Evolutionary conservation across 1,139 yeast species (phyloP).

Genomic region (Suzukiozyma palmioleophila): DNA sequence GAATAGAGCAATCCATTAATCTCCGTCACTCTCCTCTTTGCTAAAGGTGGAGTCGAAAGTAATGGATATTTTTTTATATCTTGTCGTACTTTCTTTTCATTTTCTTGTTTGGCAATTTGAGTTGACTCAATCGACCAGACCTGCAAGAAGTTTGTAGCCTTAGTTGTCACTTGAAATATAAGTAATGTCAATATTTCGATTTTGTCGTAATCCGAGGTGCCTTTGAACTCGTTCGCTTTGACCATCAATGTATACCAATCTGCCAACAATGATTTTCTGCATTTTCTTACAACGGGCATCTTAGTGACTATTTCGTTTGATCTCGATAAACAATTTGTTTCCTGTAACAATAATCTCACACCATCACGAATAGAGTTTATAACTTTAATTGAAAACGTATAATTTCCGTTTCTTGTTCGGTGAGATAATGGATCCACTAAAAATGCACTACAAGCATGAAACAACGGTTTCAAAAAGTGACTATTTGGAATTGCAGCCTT

Average conservation of each 20-base stretch:
- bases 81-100: constrained; percentile 31
- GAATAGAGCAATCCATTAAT: constrained; percentile 65
- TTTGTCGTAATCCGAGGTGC: constrained; percentile 61
- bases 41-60: constrained; percentile 58
- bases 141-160: constrained; percentile 68
- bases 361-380: constrained; percentile 69
- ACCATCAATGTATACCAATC: constrained; percentile 89
- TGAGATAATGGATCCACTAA: constrained; percentile 64
- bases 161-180: constrained; percentile 69
- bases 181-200: constrained; percentile 69
- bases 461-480: constrained; percentile 53
- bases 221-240: constrained; percentile 79
- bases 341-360: constrained; percentile 67
- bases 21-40: constrained; percentile 68
- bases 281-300: constrained; percentile 63
- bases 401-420: constrained; percentile 33
- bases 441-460: constrained; percentile 74
- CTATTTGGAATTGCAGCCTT: constrained; percentile 30
- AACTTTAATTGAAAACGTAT: constrained; percentile 42
- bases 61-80: constrained; percentile 42
- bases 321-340: constrained; percentile 81
- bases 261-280: constrained; percentile 76
- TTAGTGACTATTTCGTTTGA: constrained; percentile 73
- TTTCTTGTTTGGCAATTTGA: constrained; percentile 34
- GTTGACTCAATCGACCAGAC: constrained; percentile 66